Evolutionary conservation across 495 filamentous ascomycete genomes (phyloP), one percentile per base, ranked within the genome.

Genomic region (Xylaria telfairii): DNA sequence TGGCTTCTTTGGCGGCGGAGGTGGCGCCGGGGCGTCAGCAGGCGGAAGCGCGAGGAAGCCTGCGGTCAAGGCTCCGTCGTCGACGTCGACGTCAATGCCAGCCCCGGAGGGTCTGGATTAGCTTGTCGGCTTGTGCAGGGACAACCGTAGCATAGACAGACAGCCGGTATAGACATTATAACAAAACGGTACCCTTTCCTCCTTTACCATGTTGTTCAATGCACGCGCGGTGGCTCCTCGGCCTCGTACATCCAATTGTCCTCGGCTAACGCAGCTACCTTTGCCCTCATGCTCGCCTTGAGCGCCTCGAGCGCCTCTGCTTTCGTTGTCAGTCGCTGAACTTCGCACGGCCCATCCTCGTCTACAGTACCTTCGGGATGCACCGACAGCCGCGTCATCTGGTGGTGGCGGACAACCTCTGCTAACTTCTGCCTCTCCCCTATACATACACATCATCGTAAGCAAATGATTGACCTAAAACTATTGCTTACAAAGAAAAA

Each of bases 171-270:
- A 63, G 41, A 49, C 7, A 68, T 59, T 51, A 47, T 44, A 57
- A 41, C 39, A 49, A n/a, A 65, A 56, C 49, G 13, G 24, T 59
- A 37, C 37, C 41, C 34, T 15, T 44, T 26, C 41, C 34, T 15
- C 34, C 59, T 30, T 64, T 3, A 17, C 60, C 68, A 44, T n/a
- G n/a, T 8, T 64, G 21, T 65, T 70, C 60, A 62, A 47, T 70
- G 68, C 17, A 54, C 60, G 47, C 77, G 79, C n/a, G 77, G 80
- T 24, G 85, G 81, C 39, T 88, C 84, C 73, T 95, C 93, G 2
- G 87, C 86, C 79, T 96, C 93, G 78, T 89, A 96, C 87, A 97
- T 95, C 94, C 94, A 97, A 72, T 91, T 92, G 71, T 97, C 94
- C 53, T 96, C 92, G 28, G 92, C 86, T 68, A 97, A 76, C 4